Base-by-base conservation (phyloP, 192 early-diverging fungal species). In the Gamsiella multidivaricata region DNA sequence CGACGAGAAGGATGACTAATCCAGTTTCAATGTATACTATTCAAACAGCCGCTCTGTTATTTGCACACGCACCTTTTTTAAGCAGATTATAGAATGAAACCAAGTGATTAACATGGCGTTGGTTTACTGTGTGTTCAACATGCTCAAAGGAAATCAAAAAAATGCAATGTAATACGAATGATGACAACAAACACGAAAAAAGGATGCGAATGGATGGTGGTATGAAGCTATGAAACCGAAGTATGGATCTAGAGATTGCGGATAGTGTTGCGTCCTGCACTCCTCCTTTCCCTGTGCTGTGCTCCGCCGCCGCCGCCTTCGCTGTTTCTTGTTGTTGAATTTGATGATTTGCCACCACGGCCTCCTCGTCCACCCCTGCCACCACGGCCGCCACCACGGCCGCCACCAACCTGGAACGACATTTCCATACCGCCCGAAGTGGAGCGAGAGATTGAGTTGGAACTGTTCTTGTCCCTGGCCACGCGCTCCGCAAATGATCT, bases 401-500 rank as follows among this genome's bases (percentile, higher is more conserved):
- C 57, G 7, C 64, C 62, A 11, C 70, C 70, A 25, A 80, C 41
- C 7, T 49, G 51, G 68, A 80, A 80, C 1, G 69, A 64, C 79
- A 80, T 80, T 41, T 80, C 79, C 79, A 80, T 80, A 23, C 68
- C 79, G 58, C 79, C 79, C 3, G 69, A 46, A n/a, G 79, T 67
- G 22, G 79, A 70, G 17, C 79, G 79, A 23, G 79, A 69, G 23
- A 63, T 42, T 14, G 69, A 55, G 52, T 63, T 64, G 43, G 33
- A 55, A 15, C 31, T 51, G 61, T 53, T 62, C 59, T 41, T 61
- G 65, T 81, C 80, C 37, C 53, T 76, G 45, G 67, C 42, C 25
- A 81, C 65, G 31, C 80, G 64, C 2, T 73, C 80, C 18, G 65
- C 80, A 50, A 81, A 81, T 5, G 80, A 76, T 33, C 65, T n/a